Evolutionary conservation across 148 eudicot species (phyloP), one percentile per base, ranked within the genome.

Genomic region (Camellia lanceoleosa): DNA sequence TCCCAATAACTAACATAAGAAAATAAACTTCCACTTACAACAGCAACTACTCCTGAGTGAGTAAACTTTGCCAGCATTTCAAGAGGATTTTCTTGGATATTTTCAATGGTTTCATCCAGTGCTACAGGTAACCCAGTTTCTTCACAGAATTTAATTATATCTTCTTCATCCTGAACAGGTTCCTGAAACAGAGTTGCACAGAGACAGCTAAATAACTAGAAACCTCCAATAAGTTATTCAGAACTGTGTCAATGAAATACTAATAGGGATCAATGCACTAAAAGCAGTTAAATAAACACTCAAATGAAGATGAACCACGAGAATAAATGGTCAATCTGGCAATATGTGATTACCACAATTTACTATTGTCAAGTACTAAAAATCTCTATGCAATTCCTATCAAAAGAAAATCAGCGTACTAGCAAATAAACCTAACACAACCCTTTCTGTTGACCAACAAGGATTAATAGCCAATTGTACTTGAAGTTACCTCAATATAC

Each of bases 81-180:
- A 80, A 86, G 76, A 82, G 85, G 83, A 76, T 88, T 84, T 85
- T 86, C 92, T 67, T 85, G 85, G 78, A 88, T 85, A 69, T 79
- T 80, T 84, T 89, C 94, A 10, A 94, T 78, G 43, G 95, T 94
- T 88, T 97, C 99, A 86, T 97, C 99, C 80, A 97, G 89, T 80
- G 98, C 99, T 79, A 97, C 94, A 81, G 94, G 96, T 82, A 97
- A 51, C 66, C 93, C 91, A 81, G 98, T 89, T 81, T 91, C 89
- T 87, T 91, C 92, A 81, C 94, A 97, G 84, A 97, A 97, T 83
- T 83, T 94, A 70, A 97, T 68, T 76, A 94, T 91, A 84, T 92
- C 97, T 78, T 90, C 90, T 85, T 86, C 92, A 82, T 85, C 78
- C 55, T 79, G 85, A 51, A 97, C 93, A 73, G 99, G 99, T 84